Percentiles rank a stretch among this genome's conserved stretches.
These are phyloP conservation scores for Sextonia rubra DNA, from an alignment of 164 flowering plant genomes.

Conservation along the genomic window DNA sequence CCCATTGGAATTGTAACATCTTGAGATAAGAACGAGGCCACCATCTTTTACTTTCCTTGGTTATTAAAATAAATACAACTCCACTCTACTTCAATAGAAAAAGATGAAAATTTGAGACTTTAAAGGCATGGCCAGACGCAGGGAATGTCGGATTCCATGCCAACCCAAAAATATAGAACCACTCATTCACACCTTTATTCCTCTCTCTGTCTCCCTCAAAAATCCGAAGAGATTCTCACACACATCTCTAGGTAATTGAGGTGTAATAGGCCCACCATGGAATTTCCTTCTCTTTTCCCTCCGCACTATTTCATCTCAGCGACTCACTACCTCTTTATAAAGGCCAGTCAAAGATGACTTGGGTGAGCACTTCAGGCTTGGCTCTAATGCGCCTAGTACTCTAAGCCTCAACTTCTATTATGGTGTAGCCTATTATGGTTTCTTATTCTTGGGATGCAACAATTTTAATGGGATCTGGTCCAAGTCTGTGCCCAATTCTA, in stretches of 20 bases:
- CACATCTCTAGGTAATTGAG: neutral
- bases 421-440: no score
- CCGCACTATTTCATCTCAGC: neutral
- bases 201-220: neutral
- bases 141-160: slow-evolving; percentile 70
- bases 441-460: no score
- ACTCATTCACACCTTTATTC: neutral
- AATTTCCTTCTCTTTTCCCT: neutral
- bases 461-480: no score
- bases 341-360: neutral
- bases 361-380: neutral
- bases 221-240: neutral
- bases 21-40: no score
- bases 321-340: neutral
- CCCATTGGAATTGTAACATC: no score
- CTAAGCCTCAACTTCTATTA: no score
- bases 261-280: neutral
- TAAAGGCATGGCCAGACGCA: slow-evolving; percentile 58
- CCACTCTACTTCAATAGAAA: neutral
- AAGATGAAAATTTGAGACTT: slow-evolving; percentile 32
- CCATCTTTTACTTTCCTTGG: no score
- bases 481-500: no score
- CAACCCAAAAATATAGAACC: neutral
- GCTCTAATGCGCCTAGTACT: no score
- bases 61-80: no score